phyloP scores from a whole-genome alignment of 805 yeast species.

The Teunomyces panamensis region DNA sequence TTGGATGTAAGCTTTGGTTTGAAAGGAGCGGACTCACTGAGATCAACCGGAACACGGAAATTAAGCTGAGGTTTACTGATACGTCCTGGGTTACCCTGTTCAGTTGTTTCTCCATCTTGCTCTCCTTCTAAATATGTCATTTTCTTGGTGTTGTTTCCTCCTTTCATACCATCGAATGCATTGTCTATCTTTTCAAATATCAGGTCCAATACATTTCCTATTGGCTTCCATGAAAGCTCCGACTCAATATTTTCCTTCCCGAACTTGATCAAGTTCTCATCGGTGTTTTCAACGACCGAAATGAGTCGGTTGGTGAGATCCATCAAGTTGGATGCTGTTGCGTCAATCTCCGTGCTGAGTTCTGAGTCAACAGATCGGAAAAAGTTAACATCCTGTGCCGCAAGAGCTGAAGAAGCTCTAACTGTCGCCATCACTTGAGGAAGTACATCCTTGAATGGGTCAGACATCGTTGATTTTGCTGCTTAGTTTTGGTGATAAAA shows the following conservation, averaged over 20 bases:
- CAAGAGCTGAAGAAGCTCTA: constrained; percentile 65
- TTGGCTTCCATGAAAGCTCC: constrained; percentile 54
- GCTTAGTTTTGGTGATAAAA: neutral
- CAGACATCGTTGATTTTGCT: constrained; percentile 9
- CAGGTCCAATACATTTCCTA: constrained; percentile 63
- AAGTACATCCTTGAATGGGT: constrained; percentile 21
- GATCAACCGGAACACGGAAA: constrained; percentile 62
- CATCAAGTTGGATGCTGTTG: constrained; percentile 41
- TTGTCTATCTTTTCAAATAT: constrained; percentile 76
- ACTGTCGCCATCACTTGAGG: constrained; percentile 55
- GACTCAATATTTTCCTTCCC: constrained; percentile 43
- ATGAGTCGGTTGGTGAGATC: constrained; percentile 47
- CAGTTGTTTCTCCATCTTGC: constrained; percentile 7
- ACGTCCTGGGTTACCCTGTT: constrained; percentile 19
- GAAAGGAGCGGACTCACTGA: constrained; percentile 69
- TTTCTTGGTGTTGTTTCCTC: constrained; percentile 12
- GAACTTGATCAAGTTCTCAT: constrained; percentile 23
- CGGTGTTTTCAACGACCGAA: constrained; percentile 29
- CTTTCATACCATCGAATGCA: constrained; percentile 48
- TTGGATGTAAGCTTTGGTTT: constrained; percentile 68
- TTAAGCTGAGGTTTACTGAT: constrained; percentile 66
- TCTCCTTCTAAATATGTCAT: constrained; percentile 53
- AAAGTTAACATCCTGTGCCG: constrained; percentile 79
- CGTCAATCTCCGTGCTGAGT: constrained; percentile 38
- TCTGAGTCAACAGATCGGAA: constrained; percentile 57